A percentile compares a stretch with the other conserved stretches of the same genome.
phyloP scores from a whole-genome alignment of 805 yeast species.

The Candida hungchunana region DNA sequence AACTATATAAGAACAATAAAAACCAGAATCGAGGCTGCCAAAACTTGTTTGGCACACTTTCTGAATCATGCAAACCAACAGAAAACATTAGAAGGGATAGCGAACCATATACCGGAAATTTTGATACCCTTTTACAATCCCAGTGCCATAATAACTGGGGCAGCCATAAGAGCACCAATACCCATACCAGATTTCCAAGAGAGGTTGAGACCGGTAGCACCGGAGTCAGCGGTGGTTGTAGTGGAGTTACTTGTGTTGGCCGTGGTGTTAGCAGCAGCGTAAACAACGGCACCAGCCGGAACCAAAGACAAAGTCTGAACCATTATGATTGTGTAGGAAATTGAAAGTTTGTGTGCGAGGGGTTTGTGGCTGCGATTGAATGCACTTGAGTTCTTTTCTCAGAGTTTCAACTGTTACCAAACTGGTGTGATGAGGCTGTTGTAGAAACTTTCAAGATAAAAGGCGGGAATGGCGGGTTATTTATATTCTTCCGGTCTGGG shows the following conservation, averaged over 20 bases:
- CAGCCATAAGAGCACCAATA: slow-evolving; percentile 35
- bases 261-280: slow-evolving; percentile 25
- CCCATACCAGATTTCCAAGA: slow-evolving; percentile 39
- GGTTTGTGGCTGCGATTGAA: neutral
- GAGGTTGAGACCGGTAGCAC: slow-evolving; percentile 30
- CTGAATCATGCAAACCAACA: too few relatives aligned
- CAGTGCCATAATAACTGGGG: too few relatives aligned
- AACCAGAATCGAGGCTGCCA: too few relatives aligned
- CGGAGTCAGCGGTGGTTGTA: slow-evolving; percentile 27
- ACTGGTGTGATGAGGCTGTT: too few relatives aligned
- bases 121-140: too few relatives aligned
- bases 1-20: too few relatives aligned
- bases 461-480: neutral
- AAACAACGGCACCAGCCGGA: slow-evolving; percentile 27
- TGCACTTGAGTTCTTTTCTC: too few relatives aligned
- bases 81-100: too few relatives aligned
- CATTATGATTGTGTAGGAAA: slow-evolving; percentile 11
- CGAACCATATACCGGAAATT: neutral
- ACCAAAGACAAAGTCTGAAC: slow-evolving; percentile 24
- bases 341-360: slow-evolving; percentile 3
- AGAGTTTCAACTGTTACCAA: too few relatives aligned
- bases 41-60: too few relatives aligned
- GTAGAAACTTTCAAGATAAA: too few relatives aligned
- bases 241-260: slow-evolving; percentile 13
- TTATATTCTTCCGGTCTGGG: neutral